These are phyloP conservation scores for Blastocystis sp. DNA, from an alignment of 352 stramenopile species.

Conservation along the genomic window DNA sequence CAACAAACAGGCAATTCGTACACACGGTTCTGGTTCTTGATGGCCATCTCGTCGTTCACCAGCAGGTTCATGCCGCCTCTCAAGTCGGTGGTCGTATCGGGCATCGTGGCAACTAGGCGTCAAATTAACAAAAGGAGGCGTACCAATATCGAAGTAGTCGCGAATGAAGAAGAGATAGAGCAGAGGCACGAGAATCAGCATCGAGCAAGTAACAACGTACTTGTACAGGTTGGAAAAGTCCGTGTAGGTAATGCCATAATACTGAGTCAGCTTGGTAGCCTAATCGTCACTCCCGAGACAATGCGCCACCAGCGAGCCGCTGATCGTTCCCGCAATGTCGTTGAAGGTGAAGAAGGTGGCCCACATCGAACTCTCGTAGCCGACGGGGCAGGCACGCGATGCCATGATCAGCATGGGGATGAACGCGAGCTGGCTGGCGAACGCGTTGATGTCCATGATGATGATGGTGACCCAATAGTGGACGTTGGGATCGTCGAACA, in stretches of 20 bases:
- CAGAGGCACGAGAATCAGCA: conserved; percentile 32
- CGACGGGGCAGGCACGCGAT: conserved; percentile 30
- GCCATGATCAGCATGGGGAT: conserved; percentile 64
- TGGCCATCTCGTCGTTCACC: conserved; percentile 64
- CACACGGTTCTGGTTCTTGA: conserved; percentile 30
- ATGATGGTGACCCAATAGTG: conserved; percentile 62
- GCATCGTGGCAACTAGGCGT: conserved; percentile 4
- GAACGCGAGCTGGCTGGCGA: conserved; percentile 48
- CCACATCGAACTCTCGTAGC: conserved; percentile 66
- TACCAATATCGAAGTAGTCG: conserved; percentile 54
- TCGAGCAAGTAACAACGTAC: conserved; percentile 44
- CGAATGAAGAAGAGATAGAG: conserved; percentile 66
- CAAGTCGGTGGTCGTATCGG: background rate
- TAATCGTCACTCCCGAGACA: background rate
- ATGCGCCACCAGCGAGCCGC: conserved; percentile 26
- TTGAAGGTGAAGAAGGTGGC: conserved; percentile 67
- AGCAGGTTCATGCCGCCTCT: conserved; percentile 31
- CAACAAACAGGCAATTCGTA: background rate
- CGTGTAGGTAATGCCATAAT: conserved; percentile 29
- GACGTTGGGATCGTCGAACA: conserved; percentile 32
- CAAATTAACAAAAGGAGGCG: background rate
- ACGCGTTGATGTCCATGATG: conserved; percentile 63
- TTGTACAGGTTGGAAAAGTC: conserved; percentile 67
- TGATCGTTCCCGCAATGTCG: conserved; percentile 41
- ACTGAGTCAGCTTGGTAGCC: conserved; percentile 24